Evolutionary conservation across 257 asterid species (phyloP).

Genomic region (Ligustrum vulgare): DNA sequence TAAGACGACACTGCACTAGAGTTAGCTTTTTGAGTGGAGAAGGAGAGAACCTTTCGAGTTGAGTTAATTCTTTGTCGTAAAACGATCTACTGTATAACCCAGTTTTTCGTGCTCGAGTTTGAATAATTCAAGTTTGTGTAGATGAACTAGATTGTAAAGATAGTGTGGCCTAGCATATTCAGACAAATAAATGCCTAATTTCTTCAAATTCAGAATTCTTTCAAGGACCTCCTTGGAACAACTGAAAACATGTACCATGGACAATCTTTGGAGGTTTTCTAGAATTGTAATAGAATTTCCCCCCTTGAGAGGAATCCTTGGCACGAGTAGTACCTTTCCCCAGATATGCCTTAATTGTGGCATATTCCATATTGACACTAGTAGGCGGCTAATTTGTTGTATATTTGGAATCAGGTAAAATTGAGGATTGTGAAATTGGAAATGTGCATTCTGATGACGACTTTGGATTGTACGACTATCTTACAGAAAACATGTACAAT

Average conservation of each 20-base stretch:
- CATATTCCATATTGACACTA: neutral
- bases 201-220: neutral
- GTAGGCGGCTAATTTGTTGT: neutral
- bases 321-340: neutral
- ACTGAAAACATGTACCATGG: neutral
- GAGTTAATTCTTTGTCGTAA: no score
- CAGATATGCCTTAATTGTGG: no score
- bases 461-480: neutral
- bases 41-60: no score
- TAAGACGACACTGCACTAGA: no score
- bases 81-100: no score
- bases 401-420: neutral
- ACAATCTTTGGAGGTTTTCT: neutral
- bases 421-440: neutral
- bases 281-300: neutral
- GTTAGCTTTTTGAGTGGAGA: no score
- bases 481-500: no score
- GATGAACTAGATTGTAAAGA: no score
- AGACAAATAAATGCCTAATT: neutral
- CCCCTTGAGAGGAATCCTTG: neutral
- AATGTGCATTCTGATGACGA: neutral
- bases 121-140: no score
- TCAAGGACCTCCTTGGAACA: neutral
- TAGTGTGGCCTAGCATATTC: no score
- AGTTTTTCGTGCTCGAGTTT: no score